These are phyloP conservation scores for Macaranga tanarius DNA, from an alignment of 441 rosid species.

Conservation along the genomic window DNA sequence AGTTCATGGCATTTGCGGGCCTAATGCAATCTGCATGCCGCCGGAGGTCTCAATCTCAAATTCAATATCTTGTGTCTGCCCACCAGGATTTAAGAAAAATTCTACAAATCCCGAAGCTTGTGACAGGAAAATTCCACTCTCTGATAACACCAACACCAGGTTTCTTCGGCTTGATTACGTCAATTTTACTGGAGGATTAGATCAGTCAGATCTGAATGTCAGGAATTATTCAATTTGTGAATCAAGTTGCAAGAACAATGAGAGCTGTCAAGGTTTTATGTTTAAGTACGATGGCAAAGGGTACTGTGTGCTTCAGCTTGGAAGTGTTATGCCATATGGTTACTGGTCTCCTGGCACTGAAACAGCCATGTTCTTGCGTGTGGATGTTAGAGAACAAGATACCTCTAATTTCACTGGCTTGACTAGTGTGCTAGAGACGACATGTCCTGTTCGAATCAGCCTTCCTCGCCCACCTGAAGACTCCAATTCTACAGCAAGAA, in stretches of 20 bases:
- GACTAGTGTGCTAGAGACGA: slow-evolving; percentile 48
- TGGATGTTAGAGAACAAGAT: slow-evolving; percentile 39
- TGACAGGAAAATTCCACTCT: slow-evolving; percentile 31
- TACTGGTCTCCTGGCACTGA: slow-evolving; percentile 63
- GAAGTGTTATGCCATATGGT: slow-evolving; percentile 40
- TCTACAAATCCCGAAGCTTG: slow-evolving; percentile 25
- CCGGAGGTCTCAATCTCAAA: slow-evolving; percentile 39
- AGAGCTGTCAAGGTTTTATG: slow-evolving; percentile 46
- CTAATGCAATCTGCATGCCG: slow-evolving; percentile 52
- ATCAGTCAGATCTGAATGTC: slow-evolving; percentile 27
- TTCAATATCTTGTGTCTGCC: slow-evolving; percentile 53
- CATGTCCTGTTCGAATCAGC: slow-evolving; percentile 53
- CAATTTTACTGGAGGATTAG: slow-evolving; percentile 48
- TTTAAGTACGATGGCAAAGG: slow-evolving; percentile 57
- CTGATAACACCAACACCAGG: slow-evolving; percentile 33
- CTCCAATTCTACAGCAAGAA: slow-evolving; percentile 43
- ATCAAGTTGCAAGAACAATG: slow-evolving; percentile 34
- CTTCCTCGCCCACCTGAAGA: slow-evolving; percentile 58
- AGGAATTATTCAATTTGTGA: slow-evolving; percentile 37
- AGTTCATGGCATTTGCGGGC: slow-evolving; percentile 52
- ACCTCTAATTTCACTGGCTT: slow-evolving; percentile 46
- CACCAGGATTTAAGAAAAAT: slow-evolving; percentile 43
- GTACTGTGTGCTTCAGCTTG: slow-evolving; percentile 51
- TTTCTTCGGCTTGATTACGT: slow-evolving; percentile 64
- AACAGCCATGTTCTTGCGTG: slow-evolving; percentile 45